Base-by-base conservation (phyloP, 2,329 filamentous ascomycete genomes). In the Xylariaceae sp. region DNA sequence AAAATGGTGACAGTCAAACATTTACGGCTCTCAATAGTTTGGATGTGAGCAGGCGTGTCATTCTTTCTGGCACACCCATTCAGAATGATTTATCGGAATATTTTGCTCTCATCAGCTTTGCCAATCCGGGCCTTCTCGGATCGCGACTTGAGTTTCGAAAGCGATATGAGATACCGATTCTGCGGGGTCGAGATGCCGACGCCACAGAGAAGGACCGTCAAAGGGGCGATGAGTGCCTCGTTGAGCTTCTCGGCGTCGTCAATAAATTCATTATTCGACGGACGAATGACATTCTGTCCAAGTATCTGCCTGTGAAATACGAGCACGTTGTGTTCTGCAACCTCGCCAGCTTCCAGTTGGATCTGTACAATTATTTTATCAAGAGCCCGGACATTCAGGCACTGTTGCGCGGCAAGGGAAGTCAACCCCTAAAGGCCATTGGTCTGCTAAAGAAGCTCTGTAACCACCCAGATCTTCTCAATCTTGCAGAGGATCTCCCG, bases 271-370 rank as follows among this genome's bases (percentile, higher is more conserved):
- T 99, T 69, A 99, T 99, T 65, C 87, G 94, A 56, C 86, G 94
- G 55, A 96, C 92, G 3, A 99, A 99, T 79, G 94, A 99, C 67
- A 95, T 99, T 58, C 74, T 99, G 29, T 96, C 92, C 50, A 99
- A 99, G 71, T 99, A 99, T 68, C 75, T 99, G 56, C 94, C 94
- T 0, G 86, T 97, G 75, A 99, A 99, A 75, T 99, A 99, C 72
- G 94, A 99, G 72, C 94, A 99, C 69, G 94, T 99, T 32, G 94
- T 99, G 1, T 99, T 99, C 73, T 99, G 94, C 78, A 92, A 92
- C 64, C 80, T 96, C 45, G 88, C 94, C 12, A 88, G 89, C 0
- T 97, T 99, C 73, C 94, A 99, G 71, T 80, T 91, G 52, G 89
- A 89, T 62, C 76, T 99, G 1, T 99, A 99, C 77, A 96, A 96